Conservation (phyloP, 768 basidiomycete genomes). For the Neoboletus magnificus region DNA sequence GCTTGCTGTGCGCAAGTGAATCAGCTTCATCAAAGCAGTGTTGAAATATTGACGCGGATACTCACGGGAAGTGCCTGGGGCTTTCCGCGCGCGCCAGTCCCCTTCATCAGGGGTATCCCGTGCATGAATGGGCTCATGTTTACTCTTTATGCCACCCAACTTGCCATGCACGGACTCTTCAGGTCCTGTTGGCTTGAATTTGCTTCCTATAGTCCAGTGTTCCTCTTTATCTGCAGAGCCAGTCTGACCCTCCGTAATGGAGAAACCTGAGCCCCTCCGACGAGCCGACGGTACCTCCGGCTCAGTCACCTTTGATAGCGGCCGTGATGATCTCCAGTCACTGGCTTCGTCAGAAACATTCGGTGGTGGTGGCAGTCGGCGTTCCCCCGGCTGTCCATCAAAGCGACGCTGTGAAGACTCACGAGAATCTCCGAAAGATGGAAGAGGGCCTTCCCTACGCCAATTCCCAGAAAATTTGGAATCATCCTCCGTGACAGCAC, state of each 20-base stretch:
- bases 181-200: constrained; percentile 57
- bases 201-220: constrained; percentile 70
- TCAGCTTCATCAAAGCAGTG: constrained; percentile 13
- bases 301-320: constrained; percentile 40
- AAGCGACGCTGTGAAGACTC: constrained; percentile 65
- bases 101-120: constrained; percentile 54
- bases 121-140: constrained; percentile 53
- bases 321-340: constrained; percentile 71
- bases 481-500: constrained; percentile 56
- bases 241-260: constrained; percentile 39
- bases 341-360: constrained; percentile 56
- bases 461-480: constrained; percentile 82
- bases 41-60: constrained; percentile 25
- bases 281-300: constrained; percentile 45
- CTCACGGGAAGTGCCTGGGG: constrained; percentile 62
- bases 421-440: constrained; percentile 58
- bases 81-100: constrained; percentile 65
- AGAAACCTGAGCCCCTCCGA: constrained; percentile 58
- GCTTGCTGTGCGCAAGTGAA: constrained; percentile 42
- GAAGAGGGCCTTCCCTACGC: constrained; percentile 85
- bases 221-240: constrained; percentile 76
- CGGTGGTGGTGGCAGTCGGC: constrained; percentile 41
- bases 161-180: constrained; percentile 37
- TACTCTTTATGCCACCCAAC: constrained; percentile 48
- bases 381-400: constrained; percentile 49